Evolutionary conservation across 371 early-diverging fungal genomes (phyloP), one percentile per base, ranked within the genome.

Genomic region (Haplosporangium sp.): DNA sequence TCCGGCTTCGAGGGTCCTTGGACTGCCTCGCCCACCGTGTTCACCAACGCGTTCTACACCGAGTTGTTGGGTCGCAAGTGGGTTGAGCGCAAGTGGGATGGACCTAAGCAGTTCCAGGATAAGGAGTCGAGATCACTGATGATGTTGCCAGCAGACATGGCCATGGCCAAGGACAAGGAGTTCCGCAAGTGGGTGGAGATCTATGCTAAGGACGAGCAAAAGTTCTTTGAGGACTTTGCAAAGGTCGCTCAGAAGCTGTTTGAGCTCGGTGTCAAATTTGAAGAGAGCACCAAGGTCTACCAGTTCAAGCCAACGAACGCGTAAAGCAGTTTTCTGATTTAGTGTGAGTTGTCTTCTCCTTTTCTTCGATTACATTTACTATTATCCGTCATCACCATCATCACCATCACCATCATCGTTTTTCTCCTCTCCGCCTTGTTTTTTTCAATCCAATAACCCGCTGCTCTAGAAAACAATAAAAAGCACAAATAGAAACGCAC

Each of bases 1-100:
- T 90, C 91, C 66, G 98, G 98, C 16, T 97, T 87, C 69, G 92
- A 93, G 61, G 98, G 91, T 57, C 97, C 88, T 18, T 97, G 98
- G 98, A 93, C 92, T 61, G 88, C 91, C 73, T 89, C 92, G 6
- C 96, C 96, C 29, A 96, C 93, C 5, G 80, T 89, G 53, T 95
- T 98, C 86, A 90, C 94, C 66, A 97, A 97, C 84, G 90, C 89
- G 46, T 97, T 91, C 88, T 98, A 82, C 84, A 90, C 86, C 61
- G 91, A 87, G 58, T 85, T 96, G 18, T 77, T 94, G 48, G 83
- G 85, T n/a, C 92, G 93, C 80, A 85, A 88, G 62, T 96, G 98
- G 96, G 86, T 90, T 7, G 90, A 90, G 76, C 90, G 90, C 84
- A 89, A 92, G 83, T 91, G 94, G 85, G 73, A 82, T 52, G 97